Base-by-base conservation (phyloP, 352 stramenopile genomes). In the Pythium pyrilobum region DNA sequence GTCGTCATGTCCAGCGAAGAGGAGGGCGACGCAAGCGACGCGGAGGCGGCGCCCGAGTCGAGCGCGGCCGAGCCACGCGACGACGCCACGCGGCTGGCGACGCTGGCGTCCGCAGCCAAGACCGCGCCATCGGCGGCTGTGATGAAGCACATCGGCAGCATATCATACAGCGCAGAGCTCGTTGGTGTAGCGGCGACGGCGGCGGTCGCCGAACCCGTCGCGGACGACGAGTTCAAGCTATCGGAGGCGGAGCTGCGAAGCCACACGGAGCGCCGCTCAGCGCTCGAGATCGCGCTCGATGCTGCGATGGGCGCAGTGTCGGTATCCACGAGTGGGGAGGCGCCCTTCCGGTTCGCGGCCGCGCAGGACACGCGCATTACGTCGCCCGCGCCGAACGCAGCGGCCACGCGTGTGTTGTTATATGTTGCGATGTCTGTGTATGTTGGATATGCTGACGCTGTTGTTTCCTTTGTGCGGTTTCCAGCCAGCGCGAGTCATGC, bases 1-100 rank as follows among this genome's bases (percentile, higher is more conserved):
- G 70, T 72, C n/a, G 32, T 66, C 37, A 57, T 85, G 34, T 74
- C 77, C 5, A 89, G 74, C 53, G 77, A 85, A 20, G 73, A 81
- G 33, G 80, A 77, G 32, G 61, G 47, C 0, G 68, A 79, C 24
- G 58, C 65, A 3, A 55, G 41, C 28, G 43, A 54, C 27, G 64
- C 64, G 16, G 69, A 76, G 29, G 57, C 24, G 10, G 50, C 69
- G 28, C 64, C 72, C 31, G 52, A 36, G 25, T 46, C 29, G 7
- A 54, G 32, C 11, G 29, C 28, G 5, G 9, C 20, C 8, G 28
- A 25, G 32, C 54, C 54, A 28, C 36, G 34, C 12, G 54, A 63
- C 25, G 46, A 56, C n/a, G 56, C 47, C n/a, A 38, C 48, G 21
- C 56, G 33, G 3, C 32, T 56, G n/a, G 54, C 46, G 18, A 31